Evolutionary conservation across 176 grass and related monocot species (phyloP), one percentile per base, ranked within the genome.

Genomic region (Lolium rigidum): DNA sequence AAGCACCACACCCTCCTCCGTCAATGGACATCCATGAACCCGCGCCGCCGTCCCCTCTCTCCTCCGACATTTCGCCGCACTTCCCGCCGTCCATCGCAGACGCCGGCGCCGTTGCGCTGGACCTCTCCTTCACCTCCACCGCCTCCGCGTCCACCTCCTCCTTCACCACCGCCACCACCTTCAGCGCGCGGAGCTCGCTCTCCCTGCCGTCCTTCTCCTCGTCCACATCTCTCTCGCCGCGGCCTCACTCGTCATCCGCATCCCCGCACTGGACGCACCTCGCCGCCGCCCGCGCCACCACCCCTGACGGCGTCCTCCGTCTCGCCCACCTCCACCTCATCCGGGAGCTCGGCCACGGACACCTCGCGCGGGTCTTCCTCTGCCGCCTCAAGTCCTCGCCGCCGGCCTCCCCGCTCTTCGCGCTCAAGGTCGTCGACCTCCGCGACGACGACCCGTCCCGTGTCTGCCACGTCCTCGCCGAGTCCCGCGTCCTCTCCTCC

Each of bases 391-490:
- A 89, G 78, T 67, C 66, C 82, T 86, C 89, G 1, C 90, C 90
- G 26, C 82, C 81, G 0, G 43, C 74, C 9, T 84, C 88, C 31
- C 89, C 92, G 15, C 85, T 86, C 63, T 98, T 95, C 63, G 95
- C 95, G 17, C 93, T 98, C 79, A 98, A 98, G 77, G 95, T 98
- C 38, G 83, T 95, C 70, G 95, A 98, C 89, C 82, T 98, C 76
- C 87, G 84, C 28, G 89, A 88, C 69, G 86, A 84, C 50, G 87
- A 88, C 51, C 89, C 90, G 0, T 84, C 89, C 4, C 82, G 87
- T 4, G 74, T 91, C 17, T 84, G 86, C 48, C 95, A 98, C 85
- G 93, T 93, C 17, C 79, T 90, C 35, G 91, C 93, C 17, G 95
- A 98, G 82, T 90, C 87, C 4, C 95, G 91, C 22, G 95, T 88